These are phyloP conservation scores for Annulohypoxylon stygium DNA, from an alignment of 495 filamentous ascomycete genomes.

Conservation along the genomic window DNA sequence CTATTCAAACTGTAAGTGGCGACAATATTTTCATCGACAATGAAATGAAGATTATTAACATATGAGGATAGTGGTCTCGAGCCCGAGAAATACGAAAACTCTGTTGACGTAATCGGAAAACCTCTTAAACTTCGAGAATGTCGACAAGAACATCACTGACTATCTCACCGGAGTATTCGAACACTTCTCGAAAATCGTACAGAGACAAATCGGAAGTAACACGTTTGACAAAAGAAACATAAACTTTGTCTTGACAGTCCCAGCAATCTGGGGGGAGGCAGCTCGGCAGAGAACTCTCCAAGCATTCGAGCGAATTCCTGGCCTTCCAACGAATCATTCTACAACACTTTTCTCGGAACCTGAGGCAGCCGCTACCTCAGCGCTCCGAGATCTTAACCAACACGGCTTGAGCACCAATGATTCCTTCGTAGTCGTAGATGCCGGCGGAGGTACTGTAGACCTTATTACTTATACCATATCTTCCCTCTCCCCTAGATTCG, in stretches of 20 bases:
- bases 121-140: background rate
- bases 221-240: background rate
- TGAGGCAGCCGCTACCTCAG: background rate
- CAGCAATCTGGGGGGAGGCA: background rate
- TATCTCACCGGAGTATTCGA: background rate
- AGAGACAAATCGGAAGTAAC: background rate
- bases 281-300: background rate
- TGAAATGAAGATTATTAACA: too few relatives aligned
- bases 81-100: background rate
- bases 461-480: slow-evolving; percentile 5
- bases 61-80: too few relatives aligned
- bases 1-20: background rate
- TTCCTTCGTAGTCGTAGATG: background rate
- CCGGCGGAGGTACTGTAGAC: background rate
- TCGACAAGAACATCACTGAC: slow-evolving; percentile 1
- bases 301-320: background rate
- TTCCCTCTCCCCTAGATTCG: background rate
- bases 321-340: background rate
- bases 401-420: background rate
- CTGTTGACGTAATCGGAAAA: background rate
- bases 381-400: background rate
- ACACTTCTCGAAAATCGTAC: background rate
- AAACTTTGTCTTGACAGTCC: background rate
- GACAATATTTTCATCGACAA: background rate
- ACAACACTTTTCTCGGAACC: background rate